Conservation (phyloP, 1,284 basidiomycete species). For the Marasmius fiardii region DNA sequence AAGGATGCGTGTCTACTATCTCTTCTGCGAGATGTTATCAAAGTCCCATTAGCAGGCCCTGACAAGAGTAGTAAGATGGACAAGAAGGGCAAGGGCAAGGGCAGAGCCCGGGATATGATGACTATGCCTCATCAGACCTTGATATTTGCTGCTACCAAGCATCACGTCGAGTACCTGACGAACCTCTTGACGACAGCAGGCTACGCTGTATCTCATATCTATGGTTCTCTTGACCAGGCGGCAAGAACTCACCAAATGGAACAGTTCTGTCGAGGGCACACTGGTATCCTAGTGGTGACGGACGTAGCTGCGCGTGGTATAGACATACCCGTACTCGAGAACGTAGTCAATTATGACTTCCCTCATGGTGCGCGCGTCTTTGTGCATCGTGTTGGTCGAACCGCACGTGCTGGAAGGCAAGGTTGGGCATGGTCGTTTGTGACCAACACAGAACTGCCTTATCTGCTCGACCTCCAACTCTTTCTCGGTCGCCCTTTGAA, state of each 20-base stretch:
- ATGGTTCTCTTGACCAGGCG: slow-evolving; percentile 92
- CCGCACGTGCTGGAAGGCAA: slow-evolving; percentile 90
- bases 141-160: slow-evolving; percentile 97
- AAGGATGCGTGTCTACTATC: slow-evolving; percentile 91
- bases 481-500: slow-evolving; percentile 88
- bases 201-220: slow-evolving; percentile 96
- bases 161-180: slow-evolving; percentile 95
- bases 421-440: slow-evolving; percentile 98
- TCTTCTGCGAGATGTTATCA: slow-evolving; percentile 85
- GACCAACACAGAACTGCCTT: slow-evolving; percentile 83
- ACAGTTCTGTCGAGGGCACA: slow-evolving; percentile 80
- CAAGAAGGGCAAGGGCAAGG: slow-evolving; percentile 49
- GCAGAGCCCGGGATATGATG: slow-evolving; percentile 45
- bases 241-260: slow-evolving; percentile 93
- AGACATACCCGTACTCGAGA: slow-evolving; percentile 91
- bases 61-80: slow-evolving; percentile 26
- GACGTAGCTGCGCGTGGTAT: slow-evolving; percentile 98
- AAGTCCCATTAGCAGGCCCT: slow-evolving; percentile 60
- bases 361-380: slow-evolving; percentile 92
- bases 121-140: slow-evolving; percentile 88
- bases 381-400: slow-evolving; percentile 96
- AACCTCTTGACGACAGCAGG: slow-evolving; percentile 79
- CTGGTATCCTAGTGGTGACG: slow-evolving; percentile 91
- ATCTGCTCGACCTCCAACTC: slow-evolving; percentile 89
- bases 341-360: slow-evolving; percentile 98